Evolutionary conservation across 768 basidiomycete species (phyloP).

Genomic region (Collybiopsis luxurians): DNA sequence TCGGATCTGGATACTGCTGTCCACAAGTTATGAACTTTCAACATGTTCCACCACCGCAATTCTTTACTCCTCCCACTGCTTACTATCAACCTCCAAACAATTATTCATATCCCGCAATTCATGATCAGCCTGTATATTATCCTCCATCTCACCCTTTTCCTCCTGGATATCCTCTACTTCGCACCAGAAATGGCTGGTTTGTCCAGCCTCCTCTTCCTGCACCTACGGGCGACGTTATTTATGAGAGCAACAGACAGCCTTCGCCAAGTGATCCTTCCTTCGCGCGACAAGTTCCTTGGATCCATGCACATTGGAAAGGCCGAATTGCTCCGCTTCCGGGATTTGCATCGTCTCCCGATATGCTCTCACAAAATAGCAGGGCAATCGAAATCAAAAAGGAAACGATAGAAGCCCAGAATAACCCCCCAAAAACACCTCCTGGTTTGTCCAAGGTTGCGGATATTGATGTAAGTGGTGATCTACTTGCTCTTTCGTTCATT

Average conservation of each 20-base stretch:
- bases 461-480: slow-evolving; percentile 1
- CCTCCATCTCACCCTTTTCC: neutral
- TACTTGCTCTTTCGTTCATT: neutral
- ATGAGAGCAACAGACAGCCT: neutral
- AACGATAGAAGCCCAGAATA: slow-evolving; percentile 5
- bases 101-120: neutral
- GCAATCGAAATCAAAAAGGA: slow-evolving; percentile 15
- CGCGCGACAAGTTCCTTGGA: neutral
- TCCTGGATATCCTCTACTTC: neutral
- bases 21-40: slow-evolving; percentile 4
- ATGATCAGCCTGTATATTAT: neutral
- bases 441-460: neutral
- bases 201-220: neutral
- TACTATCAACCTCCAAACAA: neutral
- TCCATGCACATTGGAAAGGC: slow-evolving; percentile 40
- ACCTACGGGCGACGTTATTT: neutral
- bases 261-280: neutral
- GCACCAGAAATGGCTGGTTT: slow-evolving; percentile 1
- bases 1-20: neutral
- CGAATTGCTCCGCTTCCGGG: slow-evolving; percentile 43
- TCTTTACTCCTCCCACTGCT: neutral
- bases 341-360: slow-evolving; percentile 30
- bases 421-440: neutral
- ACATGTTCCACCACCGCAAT: neutral
- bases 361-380: slow-evolving; percentile 18